phyloP scores from a whole-genome alignment of 1,139 yeast genomes.

The Saccharomyces hybrid region DNA sequence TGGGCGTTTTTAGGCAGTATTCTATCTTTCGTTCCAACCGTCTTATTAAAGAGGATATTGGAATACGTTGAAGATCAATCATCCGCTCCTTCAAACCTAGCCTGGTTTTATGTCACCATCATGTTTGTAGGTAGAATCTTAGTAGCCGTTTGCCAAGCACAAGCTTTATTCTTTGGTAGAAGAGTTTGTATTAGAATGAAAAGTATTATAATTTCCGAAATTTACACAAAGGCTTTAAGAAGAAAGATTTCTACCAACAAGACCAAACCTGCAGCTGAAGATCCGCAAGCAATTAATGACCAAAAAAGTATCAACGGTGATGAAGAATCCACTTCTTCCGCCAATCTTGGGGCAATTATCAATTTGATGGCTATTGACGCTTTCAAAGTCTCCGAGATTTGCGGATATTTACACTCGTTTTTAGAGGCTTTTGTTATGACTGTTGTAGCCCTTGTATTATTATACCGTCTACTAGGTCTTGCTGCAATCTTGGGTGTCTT shows the following conservation, averaged over 20 bases:
- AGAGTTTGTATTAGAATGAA: slow-evolving; percentile 87
- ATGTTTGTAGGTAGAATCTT: slow-evolving; percentile 61
- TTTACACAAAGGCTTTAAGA: slow-evolving; percentile 86
- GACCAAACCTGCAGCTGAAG: slow-evolving; percentile 14
- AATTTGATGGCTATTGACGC: slow-evolving; percentile 96
- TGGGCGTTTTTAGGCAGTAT: slow-evolving; percentile 66
- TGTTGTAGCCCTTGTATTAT: slow-evolving; percentile 52
- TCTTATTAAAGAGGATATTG: slow-evolving; percentile 65
- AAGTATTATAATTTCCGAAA: slow-evolving; percentile 82
- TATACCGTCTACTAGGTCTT: slow-evolving; percentile 75
- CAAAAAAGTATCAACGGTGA: slow-evolving; percentile 30
- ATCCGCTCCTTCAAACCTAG: slow-evolving; percentile 54
- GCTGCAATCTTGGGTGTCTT: slow-evolving; percentile 78
- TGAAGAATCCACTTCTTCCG: slow-evolving; percentile 36
- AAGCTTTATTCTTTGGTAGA: slow-evolving; percentile 83
- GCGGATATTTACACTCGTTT: slow-evolving; percentile 81
- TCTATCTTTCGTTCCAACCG: slow-evolving; percentile 67
- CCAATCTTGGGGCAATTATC: slow-evolving; percentile 85
- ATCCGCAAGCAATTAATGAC: slow-evolving; percentile 23
- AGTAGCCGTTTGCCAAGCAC: slow-evolving; percentile 61
- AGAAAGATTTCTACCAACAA: slow-evolving; percentile 52
- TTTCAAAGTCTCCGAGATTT: slow-evolving; percentile 82
- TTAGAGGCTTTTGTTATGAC: slow-evolving; percentile 68
- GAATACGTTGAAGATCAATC: slow-evolving; percentile 76
- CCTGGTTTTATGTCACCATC: slow-evolving; percentile 81